Evolutionary conservation across 331 rosid genomes (phyloP).

Genomic region (Erythrophleum ivorense): DNA sequence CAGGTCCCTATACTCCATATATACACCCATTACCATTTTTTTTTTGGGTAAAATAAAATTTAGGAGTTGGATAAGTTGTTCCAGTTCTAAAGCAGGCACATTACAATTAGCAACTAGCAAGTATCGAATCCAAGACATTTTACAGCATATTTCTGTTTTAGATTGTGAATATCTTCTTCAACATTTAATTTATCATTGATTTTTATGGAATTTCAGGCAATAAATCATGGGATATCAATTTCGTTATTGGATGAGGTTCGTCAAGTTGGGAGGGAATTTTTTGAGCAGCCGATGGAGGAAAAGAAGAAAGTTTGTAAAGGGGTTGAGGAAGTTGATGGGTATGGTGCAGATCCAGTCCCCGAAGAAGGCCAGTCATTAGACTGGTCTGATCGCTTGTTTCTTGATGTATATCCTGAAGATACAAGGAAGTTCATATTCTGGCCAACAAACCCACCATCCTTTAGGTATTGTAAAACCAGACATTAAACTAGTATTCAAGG

Average conservation of each 20-base stretch:
- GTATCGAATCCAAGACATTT: too few species aligned
- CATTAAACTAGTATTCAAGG: too few species aligned
- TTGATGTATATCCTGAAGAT: constrained; percentile 48
- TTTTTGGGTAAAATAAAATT: too few species aligned
- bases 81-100: too few species aligned
- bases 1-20: constrained; percentile 26
- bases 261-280: constrained; percentile 45
- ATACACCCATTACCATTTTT: background rate
- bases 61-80: too few species aligned
- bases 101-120: too few species aligned
- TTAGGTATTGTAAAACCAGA: background rate
- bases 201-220: constrained; percentile 45
- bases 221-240: constrained; percentile 51
- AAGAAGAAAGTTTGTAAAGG: constrained; percentile 46
- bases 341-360: constrained; percentile 50
- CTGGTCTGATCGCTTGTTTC: constrained; percentile 29
- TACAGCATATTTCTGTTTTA: too few species aligned
- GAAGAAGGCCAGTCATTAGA: constrained; percentile 37
- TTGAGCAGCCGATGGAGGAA: constrained; percentile 52
- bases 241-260: constrained; percentile 50
- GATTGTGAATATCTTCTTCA: too few species aligned
- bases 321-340: constrained; percentile 52
- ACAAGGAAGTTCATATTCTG: constrained; percentile 47
- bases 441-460: constrained; percentile 54
- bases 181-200: background rate